Percentiles rank a stretch among this genome's conserved stretches.
phyloP scores from a whole-genome alignment of 1,284 basidiomycete genomes.

The Tremellales sp. region DNA sequence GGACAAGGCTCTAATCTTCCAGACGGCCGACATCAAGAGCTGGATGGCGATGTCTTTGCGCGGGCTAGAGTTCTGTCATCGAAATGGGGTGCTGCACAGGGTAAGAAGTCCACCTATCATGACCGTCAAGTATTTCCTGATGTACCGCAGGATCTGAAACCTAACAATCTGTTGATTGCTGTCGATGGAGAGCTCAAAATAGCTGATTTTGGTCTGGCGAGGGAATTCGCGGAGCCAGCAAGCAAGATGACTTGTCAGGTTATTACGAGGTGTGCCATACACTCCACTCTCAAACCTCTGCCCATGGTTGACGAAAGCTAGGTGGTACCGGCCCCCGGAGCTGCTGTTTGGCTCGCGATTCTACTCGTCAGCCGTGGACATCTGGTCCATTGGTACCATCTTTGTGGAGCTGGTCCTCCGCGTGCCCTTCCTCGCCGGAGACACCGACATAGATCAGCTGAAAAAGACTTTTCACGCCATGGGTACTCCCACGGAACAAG shows the following conservation, averaged over 20 bases:
- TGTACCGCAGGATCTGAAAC: slow-evolving; percentile 82
- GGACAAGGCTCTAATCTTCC: slow-evolving; percentile 83
- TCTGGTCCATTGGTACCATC: slow-evolving; percentile 99
- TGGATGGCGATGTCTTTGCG: slow-evolving; percentile 99
- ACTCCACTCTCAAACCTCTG: slow-evolving; percentile 5
- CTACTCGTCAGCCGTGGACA: slow-evolving; percentile 96
- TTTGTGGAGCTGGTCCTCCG: slow-evolving; percentile 84
- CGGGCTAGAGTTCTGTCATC: slow-evolving; percentile 94
- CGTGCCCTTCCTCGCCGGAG: slow-evolving; percentile 89
- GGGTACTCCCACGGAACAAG: slow-evolving; percentile 90
- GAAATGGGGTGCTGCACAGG: slow-evolving; percentile 88
- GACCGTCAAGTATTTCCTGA: background rate
- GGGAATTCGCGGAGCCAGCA: slow-evolving; percentile 76
- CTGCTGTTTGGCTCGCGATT: slow-evolving; percentile 93
- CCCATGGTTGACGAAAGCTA: slow-evolving; percentile 35
- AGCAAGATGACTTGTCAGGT: slow-evolving; percentile 98
- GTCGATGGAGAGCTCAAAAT: slow-evolving; percentile 90
- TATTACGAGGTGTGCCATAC: slow-evolving; percentile 71
- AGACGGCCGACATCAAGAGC: slow-evolving; percentile 93
- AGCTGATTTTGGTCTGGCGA: slow-evolving; percentile 97
- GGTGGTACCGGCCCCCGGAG: slow-evolving; percentile 98
- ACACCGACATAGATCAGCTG: slow-evolving; percentile 93
- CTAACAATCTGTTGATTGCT: slow-evolving; percentile 95
- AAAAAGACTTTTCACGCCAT: slow-evolving; percentile 91
- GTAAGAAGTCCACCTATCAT: slow-evolving; percentile 51